Base-by-base conservation (phyloP, 2,329 filamentous ascomycete species). In the Pseudocercospora pini-densiflorae region DNA sequence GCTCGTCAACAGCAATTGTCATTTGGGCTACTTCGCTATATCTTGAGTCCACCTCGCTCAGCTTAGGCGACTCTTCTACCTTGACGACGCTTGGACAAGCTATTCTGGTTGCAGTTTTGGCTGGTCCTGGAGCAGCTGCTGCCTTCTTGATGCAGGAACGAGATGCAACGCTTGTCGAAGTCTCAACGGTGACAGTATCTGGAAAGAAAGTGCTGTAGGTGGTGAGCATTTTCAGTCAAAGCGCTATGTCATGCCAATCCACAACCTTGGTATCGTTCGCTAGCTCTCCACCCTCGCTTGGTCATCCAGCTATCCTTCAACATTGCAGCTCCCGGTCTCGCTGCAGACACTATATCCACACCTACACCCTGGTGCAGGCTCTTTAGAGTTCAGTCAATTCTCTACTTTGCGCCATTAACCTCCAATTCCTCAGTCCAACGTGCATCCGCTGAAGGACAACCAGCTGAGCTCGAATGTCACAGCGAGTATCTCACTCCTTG, bases 101-200 rank as follows among this genome's bases (percentile, higher is more conserved):
- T 29, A 49, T 58, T 8, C 40, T 66, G 19, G 62, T 70, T 7
- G 59, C 58, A 4, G 47, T 68, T 1, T 49, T 71, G n/a, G 71
- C 71, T 36, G 71, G 70, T 9, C 69, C 71, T 14, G 70, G 53
- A 6, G 71, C 71, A 19, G 71, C 66, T 16, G 71, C 71, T 8
- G 69, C 71, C 19, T 70, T 70, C 55, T 64, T 72, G 61, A 51
- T 72, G 68, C 60, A 63, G 29, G 71, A 71, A 58, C 63, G 71
- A 16, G 71, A 72, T 63, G 57, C 63, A 7, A 60, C 57, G 19
- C 60, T 70, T 53, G 59, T 58, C 12, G 55, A 58, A 19, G 55
- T 8, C 55, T 23, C 55, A n/a, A 19, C 16, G 40, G 5, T 9
- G 27, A 24, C 4, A 10, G 3, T 19, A 19, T 43, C 40, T 21